A percentile compares a stretch with the other conserved stretches of the same genome.
Evolutionary conservation across 768 basidiomycete species (phyloP).

Genomic region (Mycena indigotica): DNA sequence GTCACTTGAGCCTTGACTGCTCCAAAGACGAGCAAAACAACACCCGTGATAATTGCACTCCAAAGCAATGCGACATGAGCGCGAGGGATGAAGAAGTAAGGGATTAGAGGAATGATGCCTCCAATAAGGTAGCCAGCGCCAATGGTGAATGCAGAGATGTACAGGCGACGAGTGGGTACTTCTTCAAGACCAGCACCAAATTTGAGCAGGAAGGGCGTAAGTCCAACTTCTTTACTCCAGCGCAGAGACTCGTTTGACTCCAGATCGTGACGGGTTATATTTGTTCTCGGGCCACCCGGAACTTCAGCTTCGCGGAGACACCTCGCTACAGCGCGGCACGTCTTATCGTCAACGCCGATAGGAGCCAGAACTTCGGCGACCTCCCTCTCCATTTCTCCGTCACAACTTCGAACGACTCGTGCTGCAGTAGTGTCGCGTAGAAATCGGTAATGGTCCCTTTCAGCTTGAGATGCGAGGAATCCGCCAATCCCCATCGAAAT

Average conservation of each 20-base stretch:
- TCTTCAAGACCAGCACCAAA: constrained; percentile 97
- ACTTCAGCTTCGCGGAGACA: constrained; percentile 71
- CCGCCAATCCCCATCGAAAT: constrained; percentile 99
- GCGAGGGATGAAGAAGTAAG: constrained; percentile 84
- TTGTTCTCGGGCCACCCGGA: constrained; percentile 5
- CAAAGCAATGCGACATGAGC: constrained; percentile 73
- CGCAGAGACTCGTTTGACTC: constrained; percentile 59
- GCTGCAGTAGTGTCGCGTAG: constrained; percentile 71
- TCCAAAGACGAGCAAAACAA: constrained; percentile 88
- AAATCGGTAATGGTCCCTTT: constrained; percentile 92
- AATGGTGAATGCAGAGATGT: constrained; percentile 91
- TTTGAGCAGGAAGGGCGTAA: constrained; percentile 93
- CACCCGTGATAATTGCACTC: constrained; percentile 78
- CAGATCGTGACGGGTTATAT: constrained; percentile 34
- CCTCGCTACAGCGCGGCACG: constrained; percentile 78
- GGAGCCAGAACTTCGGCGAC: constrained; percentile 86
- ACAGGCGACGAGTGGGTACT: constrained; percentile 80
- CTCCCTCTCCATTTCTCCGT: constrained; percentile 96
- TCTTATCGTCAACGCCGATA: constrained; percentile 83
- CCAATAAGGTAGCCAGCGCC: constrained; percentile 93
- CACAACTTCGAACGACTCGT: constrained; percentile 86
- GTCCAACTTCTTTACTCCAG: constrained; percentile 79
- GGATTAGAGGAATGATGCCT: constrained; percentile 88
- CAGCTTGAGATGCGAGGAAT: constrained; percentile 95
- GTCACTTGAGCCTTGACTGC: constrained; percentile 88